Percentiles rank a stretch among this genome's conserved stretches.
phyloP scores from a whole-genome alignment of 306 rosid genomes.

The Luffa acutangula region DNA sequence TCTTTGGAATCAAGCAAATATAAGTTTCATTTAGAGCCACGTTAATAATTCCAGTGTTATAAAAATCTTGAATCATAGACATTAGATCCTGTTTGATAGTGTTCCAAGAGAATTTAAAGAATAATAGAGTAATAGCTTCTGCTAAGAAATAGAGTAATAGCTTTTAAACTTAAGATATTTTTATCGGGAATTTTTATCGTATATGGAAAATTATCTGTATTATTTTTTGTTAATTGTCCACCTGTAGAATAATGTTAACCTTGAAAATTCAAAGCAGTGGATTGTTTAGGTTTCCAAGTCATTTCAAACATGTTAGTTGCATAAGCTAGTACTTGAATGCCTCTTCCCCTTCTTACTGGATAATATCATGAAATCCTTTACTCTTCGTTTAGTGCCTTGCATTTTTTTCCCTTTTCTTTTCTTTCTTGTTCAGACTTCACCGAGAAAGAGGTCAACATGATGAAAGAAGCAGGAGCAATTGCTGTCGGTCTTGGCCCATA shows the following conservation, averaged over 20 bases:
- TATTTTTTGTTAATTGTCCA: neutral
- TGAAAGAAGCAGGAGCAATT: conserved; percentile 68
- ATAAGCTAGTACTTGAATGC: neutral
- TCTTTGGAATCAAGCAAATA: too few species aligned
- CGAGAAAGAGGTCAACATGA: conserved; percentile 49
- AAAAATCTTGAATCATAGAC: too few species aligned
- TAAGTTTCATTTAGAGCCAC: too few species aligned
- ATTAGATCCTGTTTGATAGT: too few species aligned
- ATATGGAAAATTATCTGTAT: neutral
- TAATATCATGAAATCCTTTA: neutral
- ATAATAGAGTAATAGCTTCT: too few species aligned
- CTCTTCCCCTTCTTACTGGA: neutral
- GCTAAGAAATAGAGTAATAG: neutral
- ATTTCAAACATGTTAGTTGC: neutral
- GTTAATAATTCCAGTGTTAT: too few species aligned
- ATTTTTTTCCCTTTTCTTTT: neutral
- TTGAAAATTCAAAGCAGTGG: neutral
- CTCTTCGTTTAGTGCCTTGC: neutral
- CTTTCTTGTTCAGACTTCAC: conserved; percentile 53
- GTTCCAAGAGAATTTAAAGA: too few species aligned
- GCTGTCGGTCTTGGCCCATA: conserved; percentile 75
- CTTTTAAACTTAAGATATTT: too few species aligned
- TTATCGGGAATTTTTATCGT: neutral
- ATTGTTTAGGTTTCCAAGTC: neutral
- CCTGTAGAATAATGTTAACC: neutral